Evolutionary conservation across 192 early-diverging fungal species (phyloP).

Genomic region (Backusella parvicylindrica): DNA sequence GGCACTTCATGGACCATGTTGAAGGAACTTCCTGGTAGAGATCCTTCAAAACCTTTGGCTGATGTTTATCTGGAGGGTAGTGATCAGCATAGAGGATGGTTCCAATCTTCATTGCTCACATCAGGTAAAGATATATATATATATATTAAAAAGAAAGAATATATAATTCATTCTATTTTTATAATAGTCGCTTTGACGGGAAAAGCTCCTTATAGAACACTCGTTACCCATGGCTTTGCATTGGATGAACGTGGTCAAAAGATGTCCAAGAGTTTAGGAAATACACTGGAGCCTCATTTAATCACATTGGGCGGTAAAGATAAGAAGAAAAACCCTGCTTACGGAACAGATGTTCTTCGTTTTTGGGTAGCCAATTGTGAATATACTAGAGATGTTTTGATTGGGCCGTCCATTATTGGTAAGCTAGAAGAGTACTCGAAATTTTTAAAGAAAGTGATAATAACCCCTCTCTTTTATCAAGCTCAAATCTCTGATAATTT

Average conservation of each 20-base stretch:
- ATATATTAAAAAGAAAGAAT: not conserved
- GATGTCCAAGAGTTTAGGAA: slow-evolving; percentile 84
- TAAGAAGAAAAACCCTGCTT: slow-evolving; percentile 65
- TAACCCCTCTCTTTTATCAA: slow-evolving; percentile 7
- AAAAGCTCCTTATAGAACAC: slow-evolving; percentile 60
- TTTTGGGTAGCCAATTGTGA: slow-evolving; percentile 74
- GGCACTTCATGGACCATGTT: slow-evolving; percentile 75
- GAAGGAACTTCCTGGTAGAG: slow-evolving; percentile 37
- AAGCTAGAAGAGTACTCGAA: not conserved
- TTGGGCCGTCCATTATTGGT: slow-evolving; percentile 62
- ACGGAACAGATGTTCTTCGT: slow-evolving; percentile 73
- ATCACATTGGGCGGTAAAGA: slow-evolving; percentile 68
- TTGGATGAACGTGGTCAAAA: slow-evolving; percentile 76
- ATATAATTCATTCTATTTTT: not conserved
- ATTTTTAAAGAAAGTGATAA: not conserved
- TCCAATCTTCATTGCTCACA: slow-evolving; percentile 77
- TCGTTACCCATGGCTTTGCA: slow-evolving; percentile 83
- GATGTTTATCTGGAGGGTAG: slow-evolving; percentile 77
- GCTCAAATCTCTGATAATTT: slow-evolving; percentile 60
- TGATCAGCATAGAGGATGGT: slow-evolving; percentile 86
- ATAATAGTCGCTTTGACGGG: slow-evolving; percentile 56
- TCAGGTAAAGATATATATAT: slow-evolving; percentile 35
- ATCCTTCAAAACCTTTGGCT: slow-evolving; percentile 38
- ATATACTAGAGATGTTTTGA: slow-evolving; percentile 69
- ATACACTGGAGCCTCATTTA: slow-evolving; percentile 60